Conservation (phyloP, 805 yeast species). For the Zygoascus tannicola region DNA sequence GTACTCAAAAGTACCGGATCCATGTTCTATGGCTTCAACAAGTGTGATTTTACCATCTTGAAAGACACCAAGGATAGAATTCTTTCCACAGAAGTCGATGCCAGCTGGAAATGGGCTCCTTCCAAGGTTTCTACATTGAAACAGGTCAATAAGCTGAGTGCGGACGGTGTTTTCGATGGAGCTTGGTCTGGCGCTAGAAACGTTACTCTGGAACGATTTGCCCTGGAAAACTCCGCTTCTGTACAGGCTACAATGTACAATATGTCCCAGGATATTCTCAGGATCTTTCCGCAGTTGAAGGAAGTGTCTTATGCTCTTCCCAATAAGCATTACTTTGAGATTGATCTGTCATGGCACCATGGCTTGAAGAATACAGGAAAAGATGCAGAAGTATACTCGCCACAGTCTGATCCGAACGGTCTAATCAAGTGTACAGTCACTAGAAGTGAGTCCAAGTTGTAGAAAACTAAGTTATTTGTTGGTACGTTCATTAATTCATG, state of each 20-base stretch:
- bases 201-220: slow-evolving; percentile 68
- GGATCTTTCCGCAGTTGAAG: slow-evolving; percentile 44
- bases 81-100: slow-evolving; percentile 76
- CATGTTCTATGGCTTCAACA: slow-evolving; percentile 80
- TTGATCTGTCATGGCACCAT: slow-evolving; percentile 71
- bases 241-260: slow-evolving; percentile 97
- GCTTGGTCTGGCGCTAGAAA: slow-evolving; percentile 55
- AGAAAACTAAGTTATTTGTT: no score
- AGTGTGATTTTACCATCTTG: slow-evolving; percentile 83
- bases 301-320: slow-evolving; percentile 72
- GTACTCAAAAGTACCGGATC: slow-evolving; percentile 88
- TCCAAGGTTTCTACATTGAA: slow-evolving; percentile 36
- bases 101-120: slow-evolving; percentile 58
- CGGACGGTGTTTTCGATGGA: slow-evolving; percentile 53
- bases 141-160: slow-evolving; percentile 40
- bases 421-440: slow-evolving; percentile 80
- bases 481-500: no score
- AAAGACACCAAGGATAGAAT: slow-evolving; percentile 77
- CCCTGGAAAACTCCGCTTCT: slow-evolving; percentile 80
- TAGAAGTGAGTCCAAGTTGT: slow-evolving; percentile 53
- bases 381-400: slow-evolving; percentile 78
- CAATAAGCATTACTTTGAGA: slow-evolving; percentile 82
- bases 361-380: slow-evolving; percentile 52
- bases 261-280: slow-evolving; percentile 70
- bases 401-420: slow-evolving; percentile 86